These are phyloP conservation scores for Leptomonas pyrrhocoris DNA, from an alignment of 208 protist genomes.

Conservation along the genomic window DNA sequence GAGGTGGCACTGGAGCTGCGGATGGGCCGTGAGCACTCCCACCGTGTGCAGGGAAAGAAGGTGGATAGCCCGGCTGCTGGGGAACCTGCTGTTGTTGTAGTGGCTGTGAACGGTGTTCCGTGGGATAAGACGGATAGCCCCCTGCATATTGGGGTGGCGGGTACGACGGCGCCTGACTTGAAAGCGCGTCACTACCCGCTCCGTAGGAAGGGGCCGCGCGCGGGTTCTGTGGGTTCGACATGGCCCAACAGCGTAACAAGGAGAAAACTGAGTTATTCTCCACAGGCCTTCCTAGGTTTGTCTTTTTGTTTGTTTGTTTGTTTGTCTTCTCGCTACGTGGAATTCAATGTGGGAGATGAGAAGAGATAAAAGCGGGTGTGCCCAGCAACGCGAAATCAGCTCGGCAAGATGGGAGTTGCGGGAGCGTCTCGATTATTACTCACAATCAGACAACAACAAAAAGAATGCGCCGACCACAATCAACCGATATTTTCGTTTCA, in stretches of 20 bases:
- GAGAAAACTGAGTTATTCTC: neutral
- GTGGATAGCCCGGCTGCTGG: conserved; percentile 16
- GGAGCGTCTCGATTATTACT: too few species aligned
- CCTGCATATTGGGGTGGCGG: neutral
- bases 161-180: neutral
- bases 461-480: too few species aligned
- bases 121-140: neutral
- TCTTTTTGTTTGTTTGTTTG: too few species aligned
- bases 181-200: neutral
- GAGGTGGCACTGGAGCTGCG: neutral
- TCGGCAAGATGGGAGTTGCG: too few species aligned
- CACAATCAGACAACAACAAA: too few species aligned
- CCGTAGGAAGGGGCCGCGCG: conserved; percentile 1
- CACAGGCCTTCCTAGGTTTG: neutral
- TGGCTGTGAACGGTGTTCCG: neutral
- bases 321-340: neutral
- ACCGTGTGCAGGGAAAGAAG: conserved; percentile 12
- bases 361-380: too few species aligned
- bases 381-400: too few species aligned
- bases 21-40: neutral
- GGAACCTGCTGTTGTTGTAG: conserved; percentile 9
- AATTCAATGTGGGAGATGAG: too few species aligned
- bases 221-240: conserved; percentile 16
- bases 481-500: too few species aligned
- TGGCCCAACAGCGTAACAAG: neutral